A percentile compares a stretch with the other conserved stretches of the same genome.
phyloP scores from a whole-genome alignment of 441 rosid species.

The Hura crepitans region DNA sequence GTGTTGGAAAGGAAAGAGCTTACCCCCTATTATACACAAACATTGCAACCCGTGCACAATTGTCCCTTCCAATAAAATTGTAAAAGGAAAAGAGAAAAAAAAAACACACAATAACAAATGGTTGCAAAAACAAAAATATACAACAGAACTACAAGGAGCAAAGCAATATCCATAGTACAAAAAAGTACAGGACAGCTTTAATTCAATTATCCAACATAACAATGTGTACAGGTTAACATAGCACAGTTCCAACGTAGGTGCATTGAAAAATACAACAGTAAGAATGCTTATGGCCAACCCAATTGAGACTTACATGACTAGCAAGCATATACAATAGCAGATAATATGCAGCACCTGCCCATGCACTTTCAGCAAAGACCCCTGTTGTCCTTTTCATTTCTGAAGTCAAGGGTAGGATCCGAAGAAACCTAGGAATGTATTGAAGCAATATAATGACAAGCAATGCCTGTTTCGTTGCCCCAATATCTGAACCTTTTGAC shows the following conservation, averaged over 20 bases:
- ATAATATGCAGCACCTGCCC: slow-evolving; percentile 98
- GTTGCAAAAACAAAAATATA: neutral
- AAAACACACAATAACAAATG: neutral
- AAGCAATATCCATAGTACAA: neutral
- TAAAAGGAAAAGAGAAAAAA: no score
- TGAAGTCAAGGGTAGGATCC: slow-evolving; percentile 68
- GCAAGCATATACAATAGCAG: slow-evolving; percentile 92
- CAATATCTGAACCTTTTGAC: slow-evolving; percentile 72
- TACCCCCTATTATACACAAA: no score
- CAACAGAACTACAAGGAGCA: neutral
- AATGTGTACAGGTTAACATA: neutral
- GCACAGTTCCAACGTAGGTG: neutral
- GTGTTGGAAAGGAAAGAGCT: no score
- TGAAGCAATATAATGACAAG: slow-evolving; percentile 63
- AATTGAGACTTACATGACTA: slow-evolving; percentile 77
- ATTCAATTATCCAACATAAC: neutral
- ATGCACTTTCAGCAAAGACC: slow-evolving; percentile 92
- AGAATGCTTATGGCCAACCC: neutral
- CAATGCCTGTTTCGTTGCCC: slow-evolving; percentile 70
- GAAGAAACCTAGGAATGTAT: slow-evolving; percentile 68
- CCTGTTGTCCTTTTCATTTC: slow-evolving; percentile 95
- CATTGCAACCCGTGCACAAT: neutral
- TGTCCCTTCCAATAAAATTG: neutral
- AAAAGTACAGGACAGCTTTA: neutral
- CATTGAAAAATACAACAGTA: neutral